Evolutionary conservation across 192 early-diverging fungal species (phyloP).

Genomic region (Coemansia sp.): DNA sequence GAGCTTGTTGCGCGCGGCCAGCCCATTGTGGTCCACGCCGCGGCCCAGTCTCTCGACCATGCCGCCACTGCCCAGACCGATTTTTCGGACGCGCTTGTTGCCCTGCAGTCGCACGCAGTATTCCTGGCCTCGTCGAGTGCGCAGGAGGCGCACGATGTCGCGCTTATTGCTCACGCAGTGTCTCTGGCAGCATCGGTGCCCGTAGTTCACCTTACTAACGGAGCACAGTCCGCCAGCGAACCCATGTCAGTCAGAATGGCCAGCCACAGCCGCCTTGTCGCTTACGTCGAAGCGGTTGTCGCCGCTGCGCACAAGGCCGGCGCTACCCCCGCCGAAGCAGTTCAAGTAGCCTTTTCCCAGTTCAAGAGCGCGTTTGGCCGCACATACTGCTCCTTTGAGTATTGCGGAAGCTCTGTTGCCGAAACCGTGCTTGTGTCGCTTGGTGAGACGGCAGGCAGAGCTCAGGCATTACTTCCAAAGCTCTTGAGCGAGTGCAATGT

Average conservation of each 20-base stretch:
- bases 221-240: conserved; percentile 62
- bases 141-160: conserved; percentile 91
- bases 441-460: conserved; percentile 61
- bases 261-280: conserved; percentile 54
- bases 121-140: conserved; percentile 74
- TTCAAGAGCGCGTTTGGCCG: conserved; percentile 58
- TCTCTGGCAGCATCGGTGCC: conserved; percentile 64
- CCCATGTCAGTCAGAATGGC: conserved; percentile 59
- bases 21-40: conserved; percentile 84
- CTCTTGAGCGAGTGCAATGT: conserved; percentile 48
- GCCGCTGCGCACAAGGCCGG: not conserved
- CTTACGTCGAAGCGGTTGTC: conserved; percentile 35
- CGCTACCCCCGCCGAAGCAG: conserved; percentile 10
- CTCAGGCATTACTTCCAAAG: conserved; percentile 58
- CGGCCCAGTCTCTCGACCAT: conserved; percentile 67
- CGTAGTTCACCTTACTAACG: conserved; percentile 84
- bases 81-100: conserved; percentile 73
- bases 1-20: conserved; percentile 63
- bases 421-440: conserved; percentile 81
- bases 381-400: conserved; percentile 80
- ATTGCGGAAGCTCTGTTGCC: conserved; percentile 71
- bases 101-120: conserved; percentile 78
- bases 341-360: conserved; percentile 42
- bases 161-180: conserved; percentile 83
- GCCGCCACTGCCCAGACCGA: conserved; percentile 61